Percentiles rank a stretch among this genome's conserved stretches.
Conservation (phyloP, 306 rosid species). For the Fragaria iinumae region DNA sequence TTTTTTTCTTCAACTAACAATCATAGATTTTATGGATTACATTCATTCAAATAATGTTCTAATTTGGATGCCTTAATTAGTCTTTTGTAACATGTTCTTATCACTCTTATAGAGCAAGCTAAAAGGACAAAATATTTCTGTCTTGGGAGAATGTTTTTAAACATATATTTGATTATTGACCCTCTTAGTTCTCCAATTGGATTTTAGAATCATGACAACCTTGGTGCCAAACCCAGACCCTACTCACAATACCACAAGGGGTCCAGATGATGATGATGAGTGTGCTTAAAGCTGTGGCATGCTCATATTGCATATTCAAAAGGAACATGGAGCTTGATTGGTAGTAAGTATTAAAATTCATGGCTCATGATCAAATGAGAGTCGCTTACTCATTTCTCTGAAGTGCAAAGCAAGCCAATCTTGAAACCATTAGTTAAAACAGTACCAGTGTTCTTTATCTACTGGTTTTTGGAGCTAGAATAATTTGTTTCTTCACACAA, state of each 20-base stretch:
- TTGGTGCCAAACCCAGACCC: constrained; percentile 12
- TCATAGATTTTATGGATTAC: too few relatives aligned
- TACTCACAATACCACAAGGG: constrained; percentile 11
- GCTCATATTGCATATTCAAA: not conserved
- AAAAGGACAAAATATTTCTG: not conserved
- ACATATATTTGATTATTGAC: not conserved
- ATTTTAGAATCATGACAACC: not conserved
- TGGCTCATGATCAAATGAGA: constrained; percentile 15
- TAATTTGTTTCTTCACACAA: constrained; percentile 20
- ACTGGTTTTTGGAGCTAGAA: constrained; percentile 3
- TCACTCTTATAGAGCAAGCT: not conserved
- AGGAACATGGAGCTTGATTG: constrained; percentile 21
- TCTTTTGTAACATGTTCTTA: too few relatives aligned
- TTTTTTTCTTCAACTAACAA: too few relatives aligned
- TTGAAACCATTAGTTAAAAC: constrained; percentile 10
- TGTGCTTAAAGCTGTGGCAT: constrained; percentile 29
- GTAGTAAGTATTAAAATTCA: not conserved
- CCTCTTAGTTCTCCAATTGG: not conserved
- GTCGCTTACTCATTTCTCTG: constrained; percentile 35
- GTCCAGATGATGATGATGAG: constrained; percentile 24
- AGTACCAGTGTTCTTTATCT: constrained; percentile 18
- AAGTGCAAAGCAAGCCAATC: constrained; percentile 53
- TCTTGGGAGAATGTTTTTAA: not conserved
- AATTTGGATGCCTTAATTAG: too few relatives aligned
- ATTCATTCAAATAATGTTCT: too few relatives aligned